Evolutionary conservation across 2,329 filamentous ascomycete genomes (phyloP).

Genomic region (Alternaria brassicicola): DNA sequence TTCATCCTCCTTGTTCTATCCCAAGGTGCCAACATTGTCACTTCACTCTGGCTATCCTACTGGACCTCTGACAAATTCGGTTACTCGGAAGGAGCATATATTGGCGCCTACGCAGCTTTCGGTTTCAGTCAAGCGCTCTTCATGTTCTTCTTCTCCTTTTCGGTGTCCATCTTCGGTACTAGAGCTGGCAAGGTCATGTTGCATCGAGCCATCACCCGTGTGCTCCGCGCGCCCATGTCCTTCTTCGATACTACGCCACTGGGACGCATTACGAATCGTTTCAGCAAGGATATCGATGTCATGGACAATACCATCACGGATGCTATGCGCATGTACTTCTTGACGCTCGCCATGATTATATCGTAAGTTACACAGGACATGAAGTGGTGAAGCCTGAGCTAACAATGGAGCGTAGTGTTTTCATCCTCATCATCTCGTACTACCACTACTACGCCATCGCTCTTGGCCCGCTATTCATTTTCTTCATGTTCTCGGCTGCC

Average conservation of each 20-base stretch:
- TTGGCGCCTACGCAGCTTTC: slow-evolving; percentile 56
- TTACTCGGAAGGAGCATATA: slow-evolving; percentile 71
- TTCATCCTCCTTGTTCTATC: slow-evolving; percentile 70
- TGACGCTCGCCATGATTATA: slow-evolving; percentile 81
- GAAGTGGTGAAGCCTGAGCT: not conserved
- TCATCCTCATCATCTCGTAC: slow-evolving; percentile 90
- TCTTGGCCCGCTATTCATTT: slow-evolving; percentile 69
- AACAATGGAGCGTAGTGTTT: slow-evolving; percentile 62
- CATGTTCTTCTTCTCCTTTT: slow-evolving; percentile 79
- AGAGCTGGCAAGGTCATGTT: slow-evolving; percentile 82
- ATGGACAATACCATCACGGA: slow-evolving; percentile 95
- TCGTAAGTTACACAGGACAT: slow-evolving; percentile 38
- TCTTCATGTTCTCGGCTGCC: slow-evolving; percentile 81
- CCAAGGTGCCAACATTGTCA: slow-evolving; percentile 84
- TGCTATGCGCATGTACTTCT: slow-evolving; percentile 88
- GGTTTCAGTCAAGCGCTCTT: slow-evolving; percentile 35
- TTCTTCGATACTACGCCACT: slow-evolving; percentile 98
- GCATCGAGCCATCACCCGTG: slow-evolving; percentile 76
- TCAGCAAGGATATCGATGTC: slow-evolving; percentile 92
- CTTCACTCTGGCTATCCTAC: slow-evolving; percentile 90
- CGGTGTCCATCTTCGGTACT: slow-evolving; percentile 80
- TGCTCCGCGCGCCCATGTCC: slow-evolving; percentile 74
- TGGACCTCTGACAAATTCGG: slow-evolving; percentile 85
- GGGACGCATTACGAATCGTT: slow-evolving; percentile 93
- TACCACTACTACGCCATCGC: slow-evolving; percentile 86